Evolutionary conservation across 2,329 filamentous ascomycete genomes (phyloP), one percentile per base, ranked within the genome.

Genomic region (Leptographium lundbergii): DNA sequence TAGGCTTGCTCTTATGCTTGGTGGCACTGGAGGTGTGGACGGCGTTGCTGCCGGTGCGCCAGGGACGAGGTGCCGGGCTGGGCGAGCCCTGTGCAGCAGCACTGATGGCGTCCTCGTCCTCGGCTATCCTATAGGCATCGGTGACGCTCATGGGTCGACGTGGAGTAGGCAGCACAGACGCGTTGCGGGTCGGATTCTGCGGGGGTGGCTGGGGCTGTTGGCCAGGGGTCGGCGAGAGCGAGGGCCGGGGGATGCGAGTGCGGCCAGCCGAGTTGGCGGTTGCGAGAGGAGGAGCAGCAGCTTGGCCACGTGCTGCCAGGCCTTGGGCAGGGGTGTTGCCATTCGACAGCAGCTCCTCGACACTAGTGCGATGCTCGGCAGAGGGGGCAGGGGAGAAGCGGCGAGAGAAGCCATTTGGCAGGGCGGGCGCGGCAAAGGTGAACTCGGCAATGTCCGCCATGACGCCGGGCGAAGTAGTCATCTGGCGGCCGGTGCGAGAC

Each of bases 61-160:
- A 76, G 9, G 70, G 65, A 36, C 78, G 70, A 1, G 78, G 78
- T 1, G 78, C 78, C 0, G 78, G 78, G 58, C 78, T 81, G 1
- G 78, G 78, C 2, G 77, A 80, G 22, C 72, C 77, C 61, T 63
- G 59, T 1, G 59, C 60, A 9, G 59, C 61, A 10, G 57, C 62
- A 9, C 61, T 61, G 22, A 54, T 63, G n/a, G 62, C 65, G 36
- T 67, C 67, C 39, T 71, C 69, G 58, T 72, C 70, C n/a, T 68
- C 62, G 3, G 68, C 71, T 65, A 71, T 65, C 47, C 63, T 65
- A 64, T 73, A 76, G 7, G 77, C 76, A 51, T 79, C 76, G 19
- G 68, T 63, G 22, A 79, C 64, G 3, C 72, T 72, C 4, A 79
- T 69, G 6, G 69, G 69, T 32, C 69, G 68, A 2, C 58, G 67